A percentile compares a stretch with the other conserved stretches of the same genome.
phyloP scores from a whole-genome alignment of 495 filamentous ascomycete genomes.

The Trichoderma asperelloides region DNA sequence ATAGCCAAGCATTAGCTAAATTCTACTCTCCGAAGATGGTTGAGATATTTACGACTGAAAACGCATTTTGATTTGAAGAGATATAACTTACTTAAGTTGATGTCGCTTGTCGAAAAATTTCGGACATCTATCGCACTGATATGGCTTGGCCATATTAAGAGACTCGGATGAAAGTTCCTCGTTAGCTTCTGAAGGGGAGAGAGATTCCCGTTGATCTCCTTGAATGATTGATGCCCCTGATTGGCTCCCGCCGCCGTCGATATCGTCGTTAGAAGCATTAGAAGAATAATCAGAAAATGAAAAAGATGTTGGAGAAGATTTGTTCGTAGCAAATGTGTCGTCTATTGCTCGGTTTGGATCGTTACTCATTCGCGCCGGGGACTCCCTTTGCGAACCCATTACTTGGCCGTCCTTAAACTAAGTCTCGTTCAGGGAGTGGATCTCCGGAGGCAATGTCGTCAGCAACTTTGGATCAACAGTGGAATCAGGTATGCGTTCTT shows the following conservation, averaged over 20 bases:
- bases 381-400: not conserved
- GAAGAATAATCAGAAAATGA: not conserved
- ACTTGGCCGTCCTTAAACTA: not conserved
- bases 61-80: not conserved
- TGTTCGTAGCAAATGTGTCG: not conserved
- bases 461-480: not conserved
- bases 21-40: not conserved
- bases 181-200: not conserved
- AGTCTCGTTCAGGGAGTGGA: not conserved
- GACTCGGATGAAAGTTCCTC: not conserved
- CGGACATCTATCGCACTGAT: not conserved
- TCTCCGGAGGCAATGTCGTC: not conserved
- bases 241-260: not conserved
- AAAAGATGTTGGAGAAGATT: not conserved
- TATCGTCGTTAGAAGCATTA: not conserved
- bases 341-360: not conserved
- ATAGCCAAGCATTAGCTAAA: not conserved
- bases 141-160: not conserved
- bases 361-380: not conserved
- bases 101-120: not conserved
- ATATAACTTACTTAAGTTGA: not conserved
- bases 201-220: not conserved
- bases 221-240: not conserved
- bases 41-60: not conserved
- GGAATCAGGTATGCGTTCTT: not conserved